Conservation (phyloP, 495 filamentous ascomycete genomes). For the Aspergillus sclerotiicarbonarius region DNA sequence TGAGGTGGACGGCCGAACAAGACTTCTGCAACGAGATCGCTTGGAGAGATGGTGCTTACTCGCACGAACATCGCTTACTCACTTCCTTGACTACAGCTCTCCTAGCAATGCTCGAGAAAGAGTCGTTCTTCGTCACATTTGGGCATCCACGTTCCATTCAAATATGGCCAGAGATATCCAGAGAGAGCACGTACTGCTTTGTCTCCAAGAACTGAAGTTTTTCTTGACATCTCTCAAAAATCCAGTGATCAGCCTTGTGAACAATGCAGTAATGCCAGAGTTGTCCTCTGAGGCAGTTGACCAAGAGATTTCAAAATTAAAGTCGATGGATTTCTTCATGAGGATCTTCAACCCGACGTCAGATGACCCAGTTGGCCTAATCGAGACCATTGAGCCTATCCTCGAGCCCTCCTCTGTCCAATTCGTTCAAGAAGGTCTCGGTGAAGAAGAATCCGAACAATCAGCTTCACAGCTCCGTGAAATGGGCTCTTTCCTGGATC, state of each 20-base stretch:
- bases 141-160: conserved; percentile 75
- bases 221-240: conserved; percentile 39
- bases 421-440: conserved; percentile 20
- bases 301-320: conserved; percentile 84
- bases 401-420: conserved; percentile 68
- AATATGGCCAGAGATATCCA: conserved; percentile 65
- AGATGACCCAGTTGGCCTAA: conserved; percentile 72
- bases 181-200: conserved; percentile 75
- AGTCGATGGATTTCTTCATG: conserved; percentile 93
- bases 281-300: conserved; percentile 78
- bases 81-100: conserved; percentile 42
- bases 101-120: conserved; percentile 23
- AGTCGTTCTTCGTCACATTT: conserved; percentile 65
- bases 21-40: conserved; percentile 62
- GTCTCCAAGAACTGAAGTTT: conserved; percentile 69
- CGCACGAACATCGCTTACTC: conserved; percentile 58
- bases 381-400: conserved; percentile 90
- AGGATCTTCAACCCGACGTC: conserved; percentile 68
- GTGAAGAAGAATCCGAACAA: conserved; percentile 15
- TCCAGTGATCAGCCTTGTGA: conserved; percentile 65
- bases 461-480: conserved; percentile 53
- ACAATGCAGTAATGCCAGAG: conserved; percentile 87
- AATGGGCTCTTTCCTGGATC: conserved; percentile 78
- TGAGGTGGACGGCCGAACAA: conserved; percentile 58
- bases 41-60: conserved; percentile 73